phyloP scores from a whole-genome alignment of 768 basidiomycete species.

The Hygrocybe punicea region DNA sequence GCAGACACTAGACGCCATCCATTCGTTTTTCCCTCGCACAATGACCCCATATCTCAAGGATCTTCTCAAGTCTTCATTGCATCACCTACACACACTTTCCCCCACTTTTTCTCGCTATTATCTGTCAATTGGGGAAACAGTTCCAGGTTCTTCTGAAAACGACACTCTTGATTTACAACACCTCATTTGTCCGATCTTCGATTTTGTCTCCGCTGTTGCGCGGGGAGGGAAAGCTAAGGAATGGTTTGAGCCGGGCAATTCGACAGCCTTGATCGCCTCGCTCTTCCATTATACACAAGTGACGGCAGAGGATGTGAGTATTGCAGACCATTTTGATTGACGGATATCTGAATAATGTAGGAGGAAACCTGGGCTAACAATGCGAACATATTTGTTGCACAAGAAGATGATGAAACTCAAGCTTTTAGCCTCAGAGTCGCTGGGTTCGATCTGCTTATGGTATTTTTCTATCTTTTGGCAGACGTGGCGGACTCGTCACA shows the following conservation, averaged over 20 bases:
- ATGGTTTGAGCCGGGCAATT: constrained; percentile 57
- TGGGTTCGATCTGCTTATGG: constrained; percentile 78
- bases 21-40: constrained; percentile 76
- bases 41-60: constrained; percentile 60
- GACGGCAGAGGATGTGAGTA: constrained; percentile 76
- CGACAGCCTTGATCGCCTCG: constrained; percentile 48
- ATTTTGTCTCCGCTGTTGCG: constrained; percentile 67
- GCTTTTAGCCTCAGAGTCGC: constrained; percentile 79
- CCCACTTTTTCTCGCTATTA: constrained; percentile 62
- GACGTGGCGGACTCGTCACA: background rate
- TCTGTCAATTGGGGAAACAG: constrained; percentile 49
- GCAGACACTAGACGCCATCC: constrained; percentile 76
- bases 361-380: constrained; percentile 89
- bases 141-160: constrained; percentile 70
- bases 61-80: constrained; percentile 55
- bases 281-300: constrained; percentile 79
- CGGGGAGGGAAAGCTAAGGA: constrained; percentile 62
- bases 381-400: constrained; percentile 88
- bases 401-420: constrained; percentile 90
- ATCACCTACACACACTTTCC: constrained; percentile 57
- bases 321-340: background rate
- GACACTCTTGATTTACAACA: constrained; percentile 72
- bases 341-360: constrained; percentile 36
- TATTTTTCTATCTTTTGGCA: constrained; percentile 30
- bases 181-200: constrained; percentile 73